Base-by-base conservation (phyloP, 2,329 filamentous ascomycete genomes). In the Sclerotiophoma versabilis region DNA sequence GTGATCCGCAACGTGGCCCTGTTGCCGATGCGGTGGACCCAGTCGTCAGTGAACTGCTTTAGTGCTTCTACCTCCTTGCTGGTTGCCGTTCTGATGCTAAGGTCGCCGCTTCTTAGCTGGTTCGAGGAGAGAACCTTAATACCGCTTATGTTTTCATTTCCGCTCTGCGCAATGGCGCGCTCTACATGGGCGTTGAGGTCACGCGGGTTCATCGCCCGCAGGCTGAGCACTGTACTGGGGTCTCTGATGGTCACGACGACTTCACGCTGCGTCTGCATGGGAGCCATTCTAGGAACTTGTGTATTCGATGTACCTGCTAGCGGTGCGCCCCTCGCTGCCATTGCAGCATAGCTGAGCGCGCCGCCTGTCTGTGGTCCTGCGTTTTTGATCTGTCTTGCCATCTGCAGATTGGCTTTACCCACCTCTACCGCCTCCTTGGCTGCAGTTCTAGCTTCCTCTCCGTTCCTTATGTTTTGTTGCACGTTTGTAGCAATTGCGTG, bases 41-140 rank as follows among this genome's bases (percentile, higher is more conserved):
- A 59, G 54, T 62, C 53, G 17, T 64, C 55, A 23, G 49, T 50
- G 32, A 64, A 60, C 37, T 62, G 41, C 20, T 23, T 14, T 12
- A 44, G 29, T 23, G 9, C 41, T 20, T 44, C 27, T 14, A 33
- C 41, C 19, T 44, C 20, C 5, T 15, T 44, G 14, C 22, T 44
- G 7, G 17, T 44, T n/a, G 29, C 59, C 55, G 47, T 62, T 34
- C 55, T 59, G 5, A 62, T 62, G 33, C 54, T 64, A 3, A 64
- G 48, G 49, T 60, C 55, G 42, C 59, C 42, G 43, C 63, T 64
- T 41, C 61, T 63, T n/a, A 64, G 52, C 58, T 64, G 33, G 46
- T 65, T 65, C 25, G 54, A 55, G 8, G 38, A 62, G 36, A 63
- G 30, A 20, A 63, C 53, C 46, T 57, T 65, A 4, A 61, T 22